Evolutionary conservation across 2,329 filamentous ascomycete species (phyloP).

Genomic region (Cyphellophora europaea): DNA sequence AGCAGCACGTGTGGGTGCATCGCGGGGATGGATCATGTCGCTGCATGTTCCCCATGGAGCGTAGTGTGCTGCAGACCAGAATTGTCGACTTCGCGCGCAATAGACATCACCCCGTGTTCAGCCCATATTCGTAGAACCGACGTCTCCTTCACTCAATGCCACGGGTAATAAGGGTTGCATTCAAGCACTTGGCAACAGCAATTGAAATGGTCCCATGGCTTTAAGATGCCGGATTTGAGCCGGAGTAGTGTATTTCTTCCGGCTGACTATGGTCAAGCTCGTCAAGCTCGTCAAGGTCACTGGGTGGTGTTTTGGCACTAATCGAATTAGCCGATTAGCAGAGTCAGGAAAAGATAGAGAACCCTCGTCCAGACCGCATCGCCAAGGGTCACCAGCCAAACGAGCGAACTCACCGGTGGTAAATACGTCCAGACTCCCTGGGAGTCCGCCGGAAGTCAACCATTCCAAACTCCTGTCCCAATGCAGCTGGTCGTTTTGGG

Average conservation of each 20-base stretch:
- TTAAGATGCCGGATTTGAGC: constrained; percentile 2
- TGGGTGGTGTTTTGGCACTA: constrained; percentile 1
- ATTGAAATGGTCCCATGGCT: neutral
- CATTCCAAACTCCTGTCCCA: too few relatives aligned
- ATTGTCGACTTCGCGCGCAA: too few relatives aligned
- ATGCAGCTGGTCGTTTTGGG: too few relatives aligned
- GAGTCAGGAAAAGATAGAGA: too few relatives aligned
- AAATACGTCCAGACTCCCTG: too few relatives aligned
- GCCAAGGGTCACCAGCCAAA: too few relatives aligned
- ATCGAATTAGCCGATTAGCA: neutral
- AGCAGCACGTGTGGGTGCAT: neutral
- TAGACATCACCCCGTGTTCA: too few relatives aligned
- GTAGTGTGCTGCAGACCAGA: too few relatives aligned
- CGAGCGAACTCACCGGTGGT: too few relatives aligned
- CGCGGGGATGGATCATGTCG: constrained; percentile 2
- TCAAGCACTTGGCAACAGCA: constrained; percentile 4
- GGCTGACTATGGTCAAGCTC: constrained; percentile 3
- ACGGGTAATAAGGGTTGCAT: constrained; percentile 2
- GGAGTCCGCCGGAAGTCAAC: too few relatives aligned
- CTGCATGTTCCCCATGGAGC: neutral
- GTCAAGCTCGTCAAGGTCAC: constrained; percentile 4
- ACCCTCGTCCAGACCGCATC: too few relatives aligned
- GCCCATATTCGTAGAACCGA: too few relatives aligned
- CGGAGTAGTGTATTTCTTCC: constrained; percentile 1
- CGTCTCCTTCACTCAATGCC: neutral